phyloP scores from a whole-genome alignment of 1,284 basidiomycete genomes.

The Ustilago sp. region DNA sequence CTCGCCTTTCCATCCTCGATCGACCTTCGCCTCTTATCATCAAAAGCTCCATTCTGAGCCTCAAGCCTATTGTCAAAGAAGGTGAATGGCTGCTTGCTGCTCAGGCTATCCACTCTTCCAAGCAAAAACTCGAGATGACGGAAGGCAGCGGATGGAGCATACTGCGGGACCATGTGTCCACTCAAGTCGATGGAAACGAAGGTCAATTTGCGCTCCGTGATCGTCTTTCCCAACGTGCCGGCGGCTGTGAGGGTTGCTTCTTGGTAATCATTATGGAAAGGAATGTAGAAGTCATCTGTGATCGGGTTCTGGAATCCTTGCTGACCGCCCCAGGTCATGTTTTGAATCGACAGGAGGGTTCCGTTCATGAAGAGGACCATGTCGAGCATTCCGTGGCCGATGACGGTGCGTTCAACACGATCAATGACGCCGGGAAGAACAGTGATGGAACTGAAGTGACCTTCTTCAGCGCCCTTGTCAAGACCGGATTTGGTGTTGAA shows the following conservation, averaged over 20 bases:
- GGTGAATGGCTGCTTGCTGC: conserved; percentile 25
- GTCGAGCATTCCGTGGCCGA: conserved; percentile 63
- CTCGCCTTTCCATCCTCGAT: conserved; percentile 1
- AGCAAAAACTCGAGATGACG: conserved; percentile 61
- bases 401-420: conserved; percentile 51
- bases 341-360: conserved; percentile 59
- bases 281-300: conserved; percentile 44
- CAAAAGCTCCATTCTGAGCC: conserved; percentile 11
- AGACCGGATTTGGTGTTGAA: conserved; percentile 46
- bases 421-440: conserved; percentile 60
- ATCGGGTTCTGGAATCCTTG: conserved; percentile 63
- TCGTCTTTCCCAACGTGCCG: conserved; percentile 44
- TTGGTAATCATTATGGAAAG: conserved; percentile 32
- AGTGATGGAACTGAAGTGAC: conserved; percentile 23
- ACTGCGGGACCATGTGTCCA: conserved; percentile 65
- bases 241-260: conserved; percentile 22
- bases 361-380: conserved; percentile 61
- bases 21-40: conserved; percentile 2
- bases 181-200: conserved; percentile 47
- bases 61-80: conserved; percentile 31
- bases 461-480: conserved; percentile 24
- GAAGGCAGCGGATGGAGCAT: conserved; percentile 57
- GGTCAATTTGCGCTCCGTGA: conserved; percentile 61
- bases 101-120: conserved; percentile 51
- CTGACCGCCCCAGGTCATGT: conserved; percentile 64